Percentiles rank a stretch among this genome's conserved stretches.
Evolutionary conservation across 192 early-diverging fungal genomes (phyloP).

Genomic region (Linnemannia hyalina): DNA sequence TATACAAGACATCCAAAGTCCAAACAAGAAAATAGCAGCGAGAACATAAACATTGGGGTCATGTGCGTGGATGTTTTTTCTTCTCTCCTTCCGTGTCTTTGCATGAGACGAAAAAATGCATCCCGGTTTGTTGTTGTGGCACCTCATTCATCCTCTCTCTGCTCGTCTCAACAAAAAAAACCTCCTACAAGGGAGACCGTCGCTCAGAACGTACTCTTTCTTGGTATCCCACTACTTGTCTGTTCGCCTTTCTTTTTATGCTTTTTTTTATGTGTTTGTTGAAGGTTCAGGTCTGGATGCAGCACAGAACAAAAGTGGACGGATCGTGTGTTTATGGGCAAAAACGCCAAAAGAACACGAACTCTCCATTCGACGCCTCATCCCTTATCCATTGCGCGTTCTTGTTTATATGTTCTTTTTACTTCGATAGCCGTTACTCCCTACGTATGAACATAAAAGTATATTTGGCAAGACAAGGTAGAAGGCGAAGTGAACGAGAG

Average conservation of each 20-base stretch:
- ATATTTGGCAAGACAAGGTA: not conserved
- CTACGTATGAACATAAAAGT: not conserved
- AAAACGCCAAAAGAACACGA: not conserved
- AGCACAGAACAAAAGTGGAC: not conserved
- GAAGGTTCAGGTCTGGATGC: not conserved
- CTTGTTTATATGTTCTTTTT: not conserved
- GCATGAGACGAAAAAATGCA: too few species aligned
- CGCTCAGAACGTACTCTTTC: constrained; percentile 4
- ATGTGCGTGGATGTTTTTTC: too few species aligned
- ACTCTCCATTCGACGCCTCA: not conserved
- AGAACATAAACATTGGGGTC: too few species aligned
- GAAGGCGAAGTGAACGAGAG: not conserved
- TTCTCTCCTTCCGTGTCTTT: too few species aligned
- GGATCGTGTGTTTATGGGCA: too few species aligned
- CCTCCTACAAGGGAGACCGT: not conserved
- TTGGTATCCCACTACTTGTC: not conserved
- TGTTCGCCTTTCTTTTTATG: not conserved
- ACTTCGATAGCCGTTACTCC: not conserved
- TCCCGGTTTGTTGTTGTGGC: too few species aligned
- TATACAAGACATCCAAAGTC: not conserved
- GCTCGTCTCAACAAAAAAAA: not conserved
- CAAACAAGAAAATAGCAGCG: not conserved
- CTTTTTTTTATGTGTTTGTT: not conserved
- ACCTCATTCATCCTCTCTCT: not conserved
- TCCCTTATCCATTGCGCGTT: not conserved